Conservation (phyloP, 2,329 filamentous ascomycete species). For the Verticillium zaregamsianum region DNA sequence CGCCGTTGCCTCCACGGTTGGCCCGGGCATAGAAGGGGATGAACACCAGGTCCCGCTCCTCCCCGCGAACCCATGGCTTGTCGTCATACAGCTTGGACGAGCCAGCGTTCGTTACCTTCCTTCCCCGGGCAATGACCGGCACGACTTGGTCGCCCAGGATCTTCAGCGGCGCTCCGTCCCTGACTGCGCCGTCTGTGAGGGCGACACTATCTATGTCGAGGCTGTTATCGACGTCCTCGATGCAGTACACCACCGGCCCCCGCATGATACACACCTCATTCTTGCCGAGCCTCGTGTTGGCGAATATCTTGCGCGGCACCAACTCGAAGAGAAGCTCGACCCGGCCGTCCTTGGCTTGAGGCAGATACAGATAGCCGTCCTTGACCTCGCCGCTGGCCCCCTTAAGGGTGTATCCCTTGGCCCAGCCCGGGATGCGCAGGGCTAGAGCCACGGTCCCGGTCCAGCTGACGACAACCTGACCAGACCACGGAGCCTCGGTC, state of each 20-base stretch:
- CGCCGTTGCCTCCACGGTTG: conserved; percentile 4
- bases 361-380: conserved; percentile 4
- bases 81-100: neutral
- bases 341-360: neutral
- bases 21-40: conserved; percentile 5
- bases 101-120: neutral
- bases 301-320: neutral
- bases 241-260: conserved; percentile 4
- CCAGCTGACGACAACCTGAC: neutral
- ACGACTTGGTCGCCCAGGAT: neutral
- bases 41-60: neutral
- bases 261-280: conserved; percentile 5
- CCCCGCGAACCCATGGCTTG: neutral
- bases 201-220: conserved; percentile 1
- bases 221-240: conserved; percentile 4
- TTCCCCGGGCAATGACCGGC: neutral
- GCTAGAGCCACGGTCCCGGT: conserved; percentile 1
- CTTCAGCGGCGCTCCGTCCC: neutral
- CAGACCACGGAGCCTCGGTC: conserved; percentile 3
- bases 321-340: neutral
- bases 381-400: neutral
- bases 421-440: conserved; percentile 3
- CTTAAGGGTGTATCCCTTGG: neutral
- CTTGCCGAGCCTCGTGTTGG: conserved; percentile 3
- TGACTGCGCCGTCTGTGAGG: neutral